These are phyloP conservation scores for Magnusiomyces ingens DNA, from an alignment of 1,139 yeast genomes.

Conservation along the genomic window DNA sequence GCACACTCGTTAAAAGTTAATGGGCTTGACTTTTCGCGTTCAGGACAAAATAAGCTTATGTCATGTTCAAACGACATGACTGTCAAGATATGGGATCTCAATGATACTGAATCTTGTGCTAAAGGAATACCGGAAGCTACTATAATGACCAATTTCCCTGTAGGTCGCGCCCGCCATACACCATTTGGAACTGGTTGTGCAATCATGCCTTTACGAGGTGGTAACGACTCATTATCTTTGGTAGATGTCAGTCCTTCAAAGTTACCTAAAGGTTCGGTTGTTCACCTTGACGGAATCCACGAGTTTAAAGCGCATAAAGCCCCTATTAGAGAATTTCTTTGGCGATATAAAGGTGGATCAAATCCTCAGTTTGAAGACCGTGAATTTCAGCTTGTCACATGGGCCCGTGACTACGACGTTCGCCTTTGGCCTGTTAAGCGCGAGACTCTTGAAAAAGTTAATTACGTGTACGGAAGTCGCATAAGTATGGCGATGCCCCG, in stretches of 20 bases:
- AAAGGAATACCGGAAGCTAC: slow-evolving; percentile 37
- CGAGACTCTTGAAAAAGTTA: slow-evolving; percentile 50
- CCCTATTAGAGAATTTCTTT: slow-evolving; percentile 77
- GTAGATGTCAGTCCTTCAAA: slow-evolving; percentile 37
- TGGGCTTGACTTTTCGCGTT: slow-evolving; percentile 74
- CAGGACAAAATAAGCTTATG: slow-evolving; percentile 51
- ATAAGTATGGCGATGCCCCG: slow-evolving; percentile 36
- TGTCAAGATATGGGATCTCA: slow-evolving; percentile 81
- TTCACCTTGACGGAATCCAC: slow-evolving; percentile 47
- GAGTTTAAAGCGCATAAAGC: slow-evolving; percentile 77
- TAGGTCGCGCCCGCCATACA: slow-evolving; percentile 76
- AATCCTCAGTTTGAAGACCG: slow-evolving; percentile 51
- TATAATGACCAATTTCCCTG: slow-evolving; percentile 71
- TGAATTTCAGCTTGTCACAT: slow-evolving; percentile 83
- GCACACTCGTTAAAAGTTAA: slow-evolving; percentile 84
- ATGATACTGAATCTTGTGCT: slow-evolving; percentile 25
- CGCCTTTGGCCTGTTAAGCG: slow-evolving; percentile 74
- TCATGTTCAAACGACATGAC: slow-evolving; percentile 83
- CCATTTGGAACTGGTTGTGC: slow-evolving; percentile 94
- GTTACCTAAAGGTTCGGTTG: background rate
- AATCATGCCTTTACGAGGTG: slow-evolving; percentile 86
- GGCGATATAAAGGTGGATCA: slow-evolving; percentile 58
- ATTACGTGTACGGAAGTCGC: slow-evolving; percentile 42
- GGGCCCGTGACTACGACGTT: slow-evolving; percentile 86
- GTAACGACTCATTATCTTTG: slow-evolving; percentile 65